Evolutionary conservation across 1,284 basidiomycete genomes (phyloP).

Genomic region (Marasmius oreades): DNA sequence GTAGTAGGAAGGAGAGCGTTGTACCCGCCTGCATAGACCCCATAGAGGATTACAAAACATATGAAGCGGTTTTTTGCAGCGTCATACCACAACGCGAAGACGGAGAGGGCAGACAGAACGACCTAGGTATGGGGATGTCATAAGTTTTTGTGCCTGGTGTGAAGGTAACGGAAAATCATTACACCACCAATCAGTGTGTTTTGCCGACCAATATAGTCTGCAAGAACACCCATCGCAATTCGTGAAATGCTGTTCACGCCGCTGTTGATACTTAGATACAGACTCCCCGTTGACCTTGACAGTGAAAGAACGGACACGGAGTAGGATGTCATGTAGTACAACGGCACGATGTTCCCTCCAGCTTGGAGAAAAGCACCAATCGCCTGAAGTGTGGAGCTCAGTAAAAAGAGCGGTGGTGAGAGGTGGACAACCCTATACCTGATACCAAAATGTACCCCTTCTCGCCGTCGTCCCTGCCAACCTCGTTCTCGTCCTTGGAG

Average conservation of each 20-base stretch:
- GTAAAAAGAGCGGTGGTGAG: background rate
- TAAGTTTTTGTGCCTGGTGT: background rate
- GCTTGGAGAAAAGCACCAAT: slow-evolving; percentile 41
- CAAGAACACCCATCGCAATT: slow-evolving; percentile 38
- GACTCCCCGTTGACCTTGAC: slow-evolving; percentile 33
- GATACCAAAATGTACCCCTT: slow-evolving; percentile 39
- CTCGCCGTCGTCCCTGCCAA: slow-evolving; percentile 34
- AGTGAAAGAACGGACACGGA: slow-evolving; percentile 36
- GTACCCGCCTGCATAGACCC: slow-evolving; percentile 38
- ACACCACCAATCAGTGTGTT: slow-evolving; percentile 42
- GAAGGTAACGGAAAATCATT: slow-evolving; percentile 11
- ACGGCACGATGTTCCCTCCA: slow-evolving; percentile 41
- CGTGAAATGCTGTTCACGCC: slow-evolving; percentile 42
- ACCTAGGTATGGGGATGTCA: slow-evolving; percentile 28
- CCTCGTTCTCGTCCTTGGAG: slow-evolving; percentile 19
- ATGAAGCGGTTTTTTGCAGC: slow-evolving; percentile 33
- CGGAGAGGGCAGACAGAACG: slow-evolving; percentile 36
- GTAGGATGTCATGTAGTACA: slow-evolving; percentile 42
- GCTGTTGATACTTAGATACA: slow-evolving; percentile 39
- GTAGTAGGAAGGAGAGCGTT: slow-evolving; percentile 41
- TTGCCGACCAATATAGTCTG: slow-evolving; percentile 40
- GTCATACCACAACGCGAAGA: slow-evolving; percentile 41
- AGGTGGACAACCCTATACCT: slow-evolving; percentile 24
- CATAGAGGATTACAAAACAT: slow-evolving; percentile 36
- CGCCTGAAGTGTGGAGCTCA: slow-evolving; percentile 23